A percentile compares a stretch with the other conserved stretches of the same genome.
These are phyloP conservation scores for Aspergillus tamarii DNA, from an alignment of 2,329 filamentous ascomycete species.

Conservation along the genomic window DNA sequence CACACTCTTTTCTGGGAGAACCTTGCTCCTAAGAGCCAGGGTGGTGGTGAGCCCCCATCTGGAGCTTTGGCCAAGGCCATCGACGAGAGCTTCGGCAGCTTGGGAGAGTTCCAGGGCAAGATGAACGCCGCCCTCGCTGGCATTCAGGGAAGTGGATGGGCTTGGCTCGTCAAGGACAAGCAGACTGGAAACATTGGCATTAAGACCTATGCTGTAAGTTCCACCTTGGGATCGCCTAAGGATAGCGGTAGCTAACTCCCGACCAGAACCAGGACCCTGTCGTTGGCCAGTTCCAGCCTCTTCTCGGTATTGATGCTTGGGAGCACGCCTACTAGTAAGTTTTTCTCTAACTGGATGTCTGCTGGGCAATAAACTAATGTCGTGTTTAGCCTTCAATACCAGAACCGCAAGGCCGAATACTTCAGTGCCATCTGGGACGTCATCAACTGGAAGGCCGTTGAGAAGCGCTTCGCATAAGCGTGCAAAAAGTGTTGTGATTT, in stretches of 20 bases:
- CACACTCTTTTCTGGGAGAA: conserved; percentile 71
- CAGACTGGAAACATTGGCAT: conserved; percentile 61
- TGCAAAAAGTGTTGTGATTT: conserved; percentile 5
- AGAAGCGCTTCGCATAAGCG: conserved; percentile 68
- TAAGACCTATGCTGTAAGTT: conserved; percentile 64
- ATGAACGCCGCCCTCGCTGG: conserved; percentile 67
- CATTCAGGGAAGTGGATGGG: conserved; percentile 68
- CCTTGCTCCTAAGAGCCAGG: conserved; percentile 63
- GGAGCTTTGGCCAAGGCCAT: conserved; percentile 62
- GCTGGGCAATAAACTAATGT: conserved; percentile 21
- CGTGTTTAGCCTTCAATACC: conserved; percentile 72
- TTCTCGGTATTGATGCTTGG: conserved; percentile 92
- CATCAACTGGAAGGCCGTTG: conserved; percentile 91
- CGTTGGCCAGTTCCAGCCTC: conserved; percentile 76
- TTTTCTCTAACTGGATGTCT: conserved; percentile 5
- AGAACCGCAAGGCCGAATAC: conserved; percentile 97
- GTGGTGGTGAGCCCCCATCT: conserved; percentile 65
- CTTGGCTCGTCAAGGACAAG: conserved; percentile 65
- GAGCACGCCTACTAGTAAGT: conserved; percentile 88
- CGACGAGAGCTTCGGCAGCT: conserved; percentile 60
- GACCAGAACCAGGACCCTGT: conserved; percentile 81
- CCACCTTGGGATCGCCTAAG: neutral
- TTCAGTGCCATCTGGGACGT: conserved; percentile 93
- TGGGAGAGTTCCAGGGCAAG: conserved; percentile 64
- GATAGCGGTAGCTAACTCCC: neutral